Percentiles rank a stretch among this genome's conserved stretches.
These are phyloP conservation scores for Handroanthus guayacan DNA, from an alignment of 257 asterid species.

Conservation along the genomic window DNA sequence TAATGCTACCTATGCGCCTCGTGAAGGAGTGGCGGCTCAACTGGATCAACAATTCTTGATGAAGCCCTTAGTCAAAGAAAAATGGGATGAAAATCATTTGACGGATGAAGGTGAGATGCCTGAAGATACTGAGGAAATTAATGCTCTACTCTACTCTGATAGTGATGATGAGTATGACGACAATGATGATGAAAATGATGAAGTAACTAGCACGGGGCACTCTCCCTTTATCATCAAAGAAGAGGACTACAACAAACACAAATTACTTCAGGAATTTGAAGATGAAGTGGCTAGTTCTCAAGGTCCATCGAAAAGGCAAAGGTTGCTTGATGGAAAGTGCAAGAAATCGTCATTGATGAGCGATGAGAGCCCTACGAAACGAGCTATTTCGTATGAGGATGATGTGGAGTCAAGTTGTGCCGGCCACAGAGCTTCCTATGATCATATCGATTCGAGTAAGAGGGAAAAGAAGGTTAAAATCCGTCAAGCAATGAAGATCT, in stretches of 20 bases:
- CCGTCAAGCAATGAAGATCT: conserved; percentile 45
- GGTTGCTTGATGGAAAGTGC: conserved; percentile 60
- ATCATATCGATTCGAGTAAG: conserved; percentile 28
- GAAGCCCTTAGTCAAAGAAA: conserved; percentile 45
- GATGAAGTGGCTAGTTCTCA: conserved; percentile 58
- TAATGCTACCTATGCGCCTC: conserved; percentile 27
- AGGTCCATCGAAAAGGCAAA: conserved; percentile 58
- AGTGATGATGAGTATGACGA: conserved; percentile 41
- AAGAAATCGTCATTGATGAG: conserved; percentile 48
- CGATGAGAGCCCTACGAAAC: conserved; percentile 23
- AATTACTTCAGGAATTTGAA: conserved; percentile 24
- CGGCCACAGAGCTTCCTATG: conserved; percentile 22
- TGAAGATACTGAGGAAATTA: conserved; percentile 66
- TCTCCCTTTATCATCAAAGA: conserved; percentile 38
- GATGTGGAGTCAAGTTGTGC: conserved; percentile 47
- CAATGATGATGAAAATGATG: conserved; percentile 51
- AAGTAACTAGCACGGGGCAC: conserved; percentile 64
- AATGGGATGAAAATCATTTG: conserved; percentile 39
- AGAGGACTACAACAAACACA: conserved; percentile 32
- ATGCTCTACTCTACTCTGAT: conserved; percentile 71
- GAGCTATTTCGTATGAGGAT: conserved; percentile 32
- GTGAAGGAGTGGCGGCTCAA: conserved; percentile 35
- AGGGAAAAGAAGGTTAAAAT: conserved; percentile 50
- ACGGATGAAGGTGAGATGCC: conserved; percentile 49
- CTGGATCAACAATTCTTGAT: conserved; percentile 33